These are phyloP conservation scores for Penicillium concentricum DNA, from an alignment of 2,329 filamentous ascomycete genomes.

Conservation along the genomic window DNA sequence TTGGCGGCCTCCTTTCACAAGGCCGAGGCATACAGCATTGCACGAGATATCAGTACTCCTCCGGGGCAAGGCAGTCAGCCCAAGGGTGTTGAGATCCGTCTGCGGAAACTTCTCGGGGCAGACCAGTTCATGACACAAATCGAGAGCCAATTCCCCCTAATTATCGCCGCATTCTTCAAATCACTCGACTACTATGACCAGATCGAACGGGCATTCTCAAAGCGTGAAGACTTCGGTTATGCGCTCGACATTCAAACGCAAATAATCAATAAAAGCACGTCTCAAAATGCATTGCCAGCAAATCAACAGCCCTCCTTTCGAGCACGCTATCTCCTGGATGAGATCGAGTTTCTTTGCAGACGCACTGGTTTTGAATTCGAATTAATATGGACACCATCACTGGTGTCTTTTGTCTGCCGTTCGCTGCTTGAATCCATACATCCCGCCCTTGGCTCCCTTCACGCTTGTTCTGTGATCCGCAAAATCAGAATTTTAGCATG, in stretches of 20 bases:
- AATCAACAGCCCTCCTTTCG: conserved; percentile 87
- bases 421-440: conserved; percentile 78
- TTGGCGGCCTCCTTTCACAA: conserved; percentile 71
- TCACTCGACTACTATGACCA: conserved; percentile 75
- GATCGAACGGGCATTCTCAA: conserved; percentile 66
- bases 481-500: conserved; percentile 81
- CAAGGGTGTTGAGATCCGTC: conserved; percentile 61
- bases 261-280: conserved; percentile 69
- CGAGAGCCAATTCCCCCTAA: conserved; percentile 69
- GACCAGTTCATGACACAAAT: conserved; percentile 64
- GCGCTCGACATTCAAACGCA: conserved; percentile 64
- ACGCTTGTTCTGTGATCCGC: conserved; percentile 81
- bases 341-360: conserved; percentile 75
- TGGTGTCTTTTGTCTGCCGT: conserved; percentile 72
- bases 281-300: conserved; percentile 63
- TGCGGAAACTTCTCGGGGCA: conserved; percentile 69
- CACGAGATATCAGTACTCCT: conserved; percentile 63
- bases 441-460: conserved; percentile 77
- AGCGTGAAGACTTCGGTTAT: conserved; percentile 57
- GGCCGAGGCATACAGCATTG: conserved; percentile 78
- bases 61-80: conserved; percentile 45
- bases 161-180: conserved; percentile 73
- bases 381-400: conserved; percentile 71
- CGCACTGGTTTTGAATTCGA: conserved; percentile 64
- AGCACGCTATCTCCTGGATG: conserved; percentile 70